phyloP scores from a whole-genome alignment of 805 yeast genomes.

The Metschnikowia arizonensis region DNA sequence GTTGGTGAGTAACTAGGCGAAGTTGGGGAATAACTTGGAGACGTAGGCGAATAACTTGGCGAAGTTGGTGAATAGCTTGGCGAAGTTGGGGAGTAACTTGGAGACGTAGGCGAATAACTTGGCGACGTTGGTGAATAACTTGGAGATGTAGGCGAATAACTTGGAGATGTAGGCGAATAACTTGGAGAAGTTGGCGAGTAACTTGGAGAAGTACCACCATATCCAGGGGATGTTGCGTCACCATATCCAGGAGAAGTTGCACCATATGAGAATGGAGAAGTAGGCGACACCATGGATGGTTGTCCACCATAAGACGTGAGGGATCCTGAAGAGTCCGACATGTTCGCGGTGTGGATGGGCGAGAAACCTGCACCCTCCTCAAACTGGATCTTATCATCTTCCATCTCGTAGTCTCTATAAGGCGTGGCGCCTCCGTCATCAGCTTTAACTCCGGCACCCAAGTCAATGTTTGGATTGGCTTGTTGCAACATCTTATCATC shows the following conservation, averaged over 20 bases:
- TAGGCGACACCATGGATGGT: constrained; percentile 46
- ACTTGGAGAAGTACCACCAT: constrained; percentile 28
- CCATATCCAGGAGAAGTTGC: constrained; percentile 50
- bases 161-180: constrained; percentile 68
- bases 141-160: constrained; percentile 77
- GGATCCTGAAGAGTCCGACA: constrained; percentile 74
- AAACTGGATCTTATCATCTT: constrained; percentile 55
- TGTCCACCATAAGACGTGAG: constrained; percentile 85
- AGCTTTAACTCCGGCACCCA: constrained; percentile 30
- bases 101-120: constrained; percentile 54
- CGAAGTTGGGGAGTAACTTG: constrained; percentile 61
- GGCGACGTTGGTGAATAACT: constrained; percentile 74
- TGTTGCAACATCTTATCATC: constrained; percentile 80
- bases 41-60: constrained; percentile 75
- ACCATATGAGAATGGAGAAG: constrained; percentile 55
- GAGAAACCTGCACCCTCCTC: constrained; percentile 86
- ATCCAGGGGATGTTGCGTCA: constrained; percentile 45
- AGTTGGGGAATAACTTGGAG: constrained; percentile 71
- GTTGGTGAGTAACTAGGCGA: constrained; percentile 81
- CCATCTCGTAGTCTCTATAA: constrained; percentile 63
- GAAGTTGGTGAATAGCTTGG: constrained; percentile 76
- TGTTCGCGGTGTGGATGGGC: constrained; percentile 85
- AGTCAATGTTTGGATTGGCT: constrained; percentile 45
- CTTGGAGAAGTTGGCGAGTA: constrained; percentile 21
- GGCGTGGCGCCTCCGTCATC: constrained; percentile 85